phyloP scores from a whole-genome alignment of 1,284 basidiomycete genomes.

The Thecaphora frezii region DNA sequence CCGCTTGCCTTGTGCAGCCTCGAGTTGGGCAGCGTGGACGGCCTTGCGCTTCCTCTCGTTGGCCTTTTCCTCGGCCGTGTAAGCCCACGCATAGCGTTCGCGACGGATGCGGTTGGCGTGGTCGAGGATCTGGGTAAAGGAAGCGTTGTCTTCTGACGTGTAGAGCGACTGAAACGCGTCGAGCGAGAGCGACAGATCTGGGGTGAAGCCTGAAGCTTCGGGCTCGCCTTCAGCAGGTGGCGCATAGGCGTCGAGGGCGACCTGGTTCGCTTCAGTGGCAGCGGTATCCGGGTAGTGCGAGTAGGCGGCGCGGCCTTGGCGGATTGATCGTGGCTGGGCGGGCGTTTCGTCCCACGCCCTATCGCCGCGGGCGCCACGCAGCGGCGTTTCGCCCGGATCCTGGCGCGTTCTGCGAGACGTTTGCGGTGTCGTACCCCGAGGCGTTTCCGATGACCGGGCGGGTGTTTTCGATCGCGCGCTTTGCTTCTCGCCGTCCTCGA shows the following conservation, averaged over 20 bases:
- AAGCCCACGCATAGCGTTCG: constrained; percentile 43
- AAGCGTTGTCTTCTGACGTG: constrained; percentile 57
- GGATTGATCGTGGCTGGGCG: neutral
- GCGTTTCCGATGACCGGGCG: neutral
- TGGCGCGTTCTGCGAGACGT: neutral
- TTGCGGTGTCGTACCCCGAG: neutral
- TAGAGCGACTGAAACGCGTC: constrained; percentile 44
- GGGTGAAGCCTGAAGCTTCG: constrained; percentile 12
- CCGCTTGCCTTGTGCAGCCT: constrained; percentile 19
- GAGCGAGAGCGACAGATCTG: constrained; percentile 29
- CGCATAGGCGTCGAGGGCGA: neutral
- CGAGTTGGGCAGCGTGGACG: constrained; percentile 7
- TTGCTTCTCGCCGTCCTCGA: constrained; percentile 16
- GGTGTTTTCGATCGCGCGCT: neutral
- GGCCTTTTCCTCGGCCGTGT: constrained; percentile 26
- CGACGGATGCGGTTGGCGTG: constrained; percentile 34
- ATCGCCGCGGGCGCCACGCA: neutral
- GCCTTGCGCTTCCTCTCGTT: constrained; percentile 22
- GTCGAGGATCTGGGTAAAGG: constrained; percentile 46
- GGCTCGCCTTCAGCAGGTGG: constrained; percentile 8
- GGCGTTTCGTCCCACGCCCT: constrained; percentile 32
- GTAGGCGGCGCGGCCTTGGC: neutral
- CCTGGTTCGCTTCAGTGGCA: neutral
- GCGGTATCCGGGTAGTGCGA: neutral
- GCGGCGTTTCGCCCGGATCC: constrained; percentile 1